Conservation (phyloP, 306 rosid genomes). For the Trifolium dubium region DNA sequence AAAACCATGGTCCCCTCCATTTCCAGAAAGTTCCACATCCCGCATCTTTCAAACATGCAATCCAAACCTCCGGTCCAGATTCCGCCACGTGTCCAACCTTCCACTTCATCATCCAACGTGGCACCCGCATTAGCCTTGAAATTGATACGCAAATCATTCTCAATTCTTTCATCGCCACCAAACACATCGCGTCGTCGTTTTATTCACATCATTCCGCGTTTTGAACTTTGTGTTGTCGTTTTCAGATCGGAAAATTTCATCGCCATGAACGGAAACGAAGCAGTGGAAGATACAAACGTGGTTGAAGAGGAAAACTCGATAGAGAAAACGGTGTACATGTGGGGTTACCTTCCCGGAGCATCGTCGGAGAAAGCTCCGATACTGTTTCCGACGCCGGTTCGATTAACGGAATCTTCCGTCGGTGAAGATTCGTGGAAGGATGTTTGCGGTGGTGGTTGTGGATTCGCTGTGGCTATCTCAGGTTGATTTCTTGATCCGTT, state of each 20-base stretch:
- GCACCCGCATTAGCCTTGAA: constrained; percentile 47
- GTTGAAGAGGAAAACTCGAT: constrained; percentile 53
- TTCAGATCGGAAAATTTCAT: constrained; percentile 22
- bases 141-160: constrained; percentile 47
- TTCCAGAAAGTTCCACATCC: constrained; percentile 63
- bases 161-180: background rate
- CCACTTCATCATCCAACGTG: constrained; percentile 60
- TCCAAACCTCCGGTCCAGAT: constrained; percentile 41
- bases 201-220: constrained; percentile 28
- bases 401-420: constrained; percentile 40
- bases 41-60: constrained; percentile 22
- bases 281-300: constrained; percentile 44
- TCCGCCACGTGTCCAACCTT: constrained; percentile 46
- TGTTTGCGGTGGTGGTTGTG: constrained; percentile 91
- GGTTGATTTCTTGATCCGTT: constrained; percentile 57
- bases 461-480: constrained; percentile 88
- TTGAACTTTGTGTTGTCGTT: constrained; percentile 15
- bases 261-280: constrained; percentile 62
- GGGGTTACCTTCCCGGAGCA: constrained; percentile 92
- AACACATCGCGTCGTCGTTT: constrained; percentile 36
- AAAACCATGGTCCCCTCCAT: constrained; percentile 26
- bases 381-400: constrained; percentile 57
- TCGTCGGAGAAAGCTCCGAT: constrained; percentile 69
- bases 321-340: constrained; percentile 68
- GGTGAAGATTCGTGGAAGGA: constrained; percentile 71